A percentile compares a stretch with the other conserved stretches of the same genome.
These are phyloP conservation scores for Psilocybe subaeruginosa DNA, from an alignment of 768 basidiomycete species.

Conservation along the genomic window DNA sequence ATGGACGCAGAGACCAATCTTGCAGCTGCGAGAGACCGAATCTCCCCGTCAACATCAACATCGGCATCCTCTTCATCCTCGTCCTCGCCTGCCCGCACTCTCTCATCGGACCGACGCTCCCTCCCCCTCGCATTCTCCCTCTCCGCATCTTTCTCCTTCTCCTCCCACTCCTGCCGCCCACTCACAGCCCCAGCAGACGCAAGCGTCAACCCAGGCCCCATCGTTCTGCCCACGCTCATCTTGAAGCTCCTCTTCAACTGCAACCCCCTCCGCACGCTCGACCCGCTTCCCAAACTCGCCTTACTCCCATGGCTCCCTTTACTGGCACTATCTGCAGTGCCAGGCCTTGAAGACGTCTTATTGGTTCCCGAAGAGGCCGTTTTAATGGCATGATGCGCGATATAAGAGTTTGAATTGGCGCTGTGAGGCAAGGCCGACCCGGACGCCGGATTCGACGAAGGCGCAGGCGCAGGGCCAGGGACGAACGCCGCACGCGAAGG, in stretches of 20 bases:
- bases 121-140: background rate
- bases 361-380: no score
- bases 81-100: background rate
- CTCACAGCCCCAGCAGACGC: slow-evolving; percentile 12
- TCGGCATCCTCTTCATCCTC: background rate
- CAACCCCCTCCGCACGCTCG: slow-evolving; percentile 4
- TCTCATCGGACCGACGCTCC: background rate
- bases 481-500: background rate
- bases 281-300: no score
- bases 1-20: slow-evolving; percentile 21
- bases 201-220: slow-evolving; percentile 23
- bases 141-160: background rate
- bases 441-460: background rate
- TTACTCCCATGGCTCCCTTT: no score
- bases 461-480: background rate
- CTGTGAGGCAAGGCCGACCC: background rate
- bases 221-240: slow-evolving; percentile 24
- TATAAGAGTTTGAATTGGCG: background rate
- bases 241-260: slow-evolving; percentile 26
- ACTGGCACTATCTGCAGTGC: no score
- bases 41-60: slow-evolving; percentile 11
- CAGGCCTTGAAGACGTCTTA: no score
- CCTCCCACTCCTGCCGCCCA: background rate
- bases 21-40: slow-evolving; percentile 15
- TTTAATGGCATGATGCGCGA: no score